Percentiles rank a stretch among this genome's conserved stretches.
These are phyloP conservation scores for Aschersonia sp. DNA, from an alignment of 2,329 filamentous ascomycete genomes.

Conservation along the genomic window DNA sequence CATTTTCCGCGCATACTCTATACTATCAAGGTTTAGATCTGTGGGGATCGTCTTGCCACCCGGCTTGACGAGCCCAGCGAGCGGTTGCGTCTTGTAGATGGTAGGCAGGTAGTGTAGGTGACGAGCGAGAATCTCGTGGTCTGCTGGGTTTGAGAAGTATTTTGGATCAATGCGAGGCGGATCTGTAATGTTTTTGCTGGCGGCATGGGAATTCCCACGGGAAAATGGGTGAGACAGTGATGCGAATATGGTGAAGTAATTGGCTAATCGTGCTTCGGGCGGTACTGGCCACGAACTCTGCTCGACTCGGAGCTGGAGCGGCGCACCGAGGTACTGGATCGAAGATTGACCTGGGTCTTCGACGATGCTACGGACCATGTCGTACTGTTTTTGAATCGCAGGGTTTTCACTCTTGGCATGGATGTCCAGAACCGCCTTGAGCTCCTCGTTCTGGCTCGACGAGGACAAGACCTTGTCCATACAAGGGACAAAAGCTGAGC, in stretches of 20 bases:
- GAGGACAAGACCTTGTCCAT: neutral
- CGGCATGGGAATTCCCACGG: slow-evolving; percentile 43
- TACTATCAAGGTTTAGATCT: neutral
- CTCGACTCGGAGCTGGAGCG: no score
- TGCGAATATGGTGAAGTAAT: slow-evolving; percentile 39
- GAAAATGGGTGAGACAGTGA: slow-evolving; percentile 46
- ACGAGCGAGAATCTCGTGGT: slow-evolving; percentile 35
- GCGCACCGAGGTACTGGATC: no score
- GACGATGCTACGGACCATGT: no score
- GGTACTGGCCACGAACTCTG: neutral
- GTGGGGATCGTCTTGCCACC: neutral
- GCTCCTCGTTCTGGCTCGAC: no score
- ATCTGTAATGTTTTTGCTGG: slow-evolving; percentile 16
- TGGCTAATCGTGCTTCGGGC: slow-evolving; percentile 12
- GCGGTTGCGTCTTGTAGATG: neutral
- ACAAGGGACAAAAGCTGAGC: neutral
- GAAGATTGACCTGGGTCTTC: no score
- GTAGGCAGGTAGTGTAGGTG: slow-evolving; percentile 26
- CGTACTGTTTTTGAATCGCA: no score
- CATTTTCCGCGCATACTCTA: neutral
- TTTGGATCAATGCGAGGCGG: slow-evolving; percentile 18
- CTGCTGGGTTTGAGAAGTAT: slow-evolving; percentile 27
- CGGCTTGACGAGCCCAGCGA: neutral
- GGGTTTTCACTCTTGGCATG: no score
- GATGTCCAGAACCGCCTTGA: no score